phyloP scores from a whole-genome alignment of 2,329 filamentous ascomycete species.

The Xylaria sp. region DNA sequence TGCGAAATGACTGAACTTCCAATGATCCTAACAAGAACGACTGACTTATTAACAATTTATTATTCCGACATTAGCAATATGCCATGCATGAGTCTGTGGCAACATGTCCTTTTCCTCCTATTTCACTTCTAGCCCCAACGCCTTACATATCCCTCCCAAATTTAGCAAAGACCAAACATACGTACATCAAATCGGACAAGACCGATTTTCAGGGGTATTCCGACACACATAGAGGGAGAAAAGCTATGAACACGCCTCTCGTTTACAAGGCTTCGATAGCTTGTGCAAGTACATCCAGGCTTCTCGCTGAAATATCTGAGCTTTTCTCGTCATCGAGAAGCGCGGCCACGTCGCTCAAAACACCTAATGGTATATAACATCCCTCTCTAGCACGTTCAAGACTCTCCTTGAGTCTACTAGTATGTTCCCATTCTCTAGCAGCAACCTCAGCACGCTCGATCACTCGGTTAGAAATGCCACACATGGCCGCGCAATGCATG shows the following conservation, averaged over 20 bases:
- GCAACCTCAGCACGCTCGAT: constrained; percentile 90
- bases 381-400: constrained; percentile 82
- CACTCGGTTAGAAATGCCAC: constrained; percentile 84
- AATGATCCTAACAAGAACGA: neutral
- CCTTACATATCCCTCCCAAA: constrained; percentile 27
- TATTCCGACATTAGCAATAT: constrained; percentile 14
- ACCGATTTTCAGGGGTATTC: constrained; percentile 5
- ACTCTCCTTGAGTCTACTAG: constrained; percentile 87
- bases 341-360: constrained; percentile 88
- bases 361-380: constrained; percentile 83
- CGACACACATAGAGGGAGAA: neutral
- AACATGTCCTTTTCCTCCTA: neutral
- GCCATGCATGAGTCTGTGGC: neutral
- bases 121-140: constrained; percentile 23
- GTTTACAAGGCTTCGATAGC: constrained; percentile 68
- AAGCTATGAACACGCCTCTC: neutral
- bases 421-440: constrained; percentile 94
- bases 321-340: constrained; percentile 69
- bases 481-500: constrained; percentile 99
- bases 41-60: no score
- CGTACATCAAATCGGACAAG: neutral
- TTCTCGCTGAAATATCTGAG: constrained; percentile 60
- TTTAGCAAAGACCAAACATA: constrained; percentile 19
- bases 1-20: neutral
- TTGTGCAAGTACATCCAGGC: constrained; percentile 68